Evolutionary conservation across 1,139 yeast genomes (phyloP).

Genomic region (Kodamaea arcana): DNA sequence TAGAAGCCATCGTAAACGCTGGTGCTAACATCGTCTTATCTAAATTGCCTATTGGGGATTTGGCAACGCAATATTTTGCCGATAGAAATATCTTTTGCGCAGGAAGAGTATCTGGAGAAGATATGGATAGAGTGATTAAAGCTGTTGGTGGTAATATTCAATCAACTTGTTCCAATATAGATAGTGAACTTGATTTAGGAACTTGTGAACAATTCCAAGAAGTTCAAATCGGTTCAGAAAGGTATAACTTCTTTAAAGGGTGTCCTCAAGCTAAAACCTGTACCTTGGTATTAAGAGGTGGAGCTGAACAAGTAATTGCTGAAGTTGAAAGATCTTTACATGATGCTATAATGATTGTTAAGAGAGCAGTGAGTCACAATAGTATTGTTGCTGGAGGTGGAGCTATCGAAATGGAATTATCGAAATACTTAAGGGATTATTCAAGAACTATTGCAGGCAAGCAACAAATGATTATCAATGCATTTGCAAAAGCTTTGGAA

Average conservation of each 20-base stretch:
- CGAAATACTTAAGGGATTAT: conserved; percentile 81
- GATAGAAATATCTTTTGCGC: conserved; percentile 97
- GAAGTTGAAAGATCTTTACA: conserved; percentile 97
- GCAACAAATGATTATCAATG: conserved; percentile 86
- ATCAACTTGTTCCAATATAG: conserved; percentile 80
- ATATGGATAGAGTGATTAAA: conserved; percentile 84
- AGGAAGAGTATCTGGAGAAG: conserved; percentile 86
- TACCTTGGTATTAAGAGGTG: conserved; percentile 90
- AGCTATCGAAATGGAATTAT: conserved; percentile 96
- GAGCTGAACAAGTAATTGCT: conserved; percentile 97
- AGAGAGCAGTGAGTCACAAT: conserved; percentile 85
- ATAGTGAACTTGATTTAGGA: conserved; percentile 61
- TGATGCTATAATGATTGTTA: conserved; percentile 98
- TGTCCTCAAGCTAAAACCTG: conserved; percentile 93
- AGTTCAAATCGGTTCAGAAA: conserved; percentile 90
- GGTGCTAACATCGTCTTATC: conserved; percentile 94
- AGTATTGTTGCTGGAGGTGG: conserved; percentile 98
- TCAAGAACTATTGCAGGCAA: conserved; percentile 90
- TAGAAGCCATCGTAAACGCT: conserved; percentile 73
- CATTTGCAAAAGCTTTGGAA: conserved; percentile 92
- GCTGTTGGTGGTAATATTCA: conserved; percentile 95
- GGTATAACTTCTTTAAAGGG: conserved; percentile 89
- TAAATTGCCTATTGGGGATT: conserved; percentile 94
- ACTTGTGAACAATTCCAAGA: conserved; percentile 87
- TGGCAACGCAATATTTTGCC: conserved; percentile 97